A percentile compares a stretch with the other conserved stretches of the same genome.
These are phyloP conservation scores for Periconia sp. DNA, from an alignment of 2,329 filamentous ascomycete species.

Conservation along the genomic window DNA sequence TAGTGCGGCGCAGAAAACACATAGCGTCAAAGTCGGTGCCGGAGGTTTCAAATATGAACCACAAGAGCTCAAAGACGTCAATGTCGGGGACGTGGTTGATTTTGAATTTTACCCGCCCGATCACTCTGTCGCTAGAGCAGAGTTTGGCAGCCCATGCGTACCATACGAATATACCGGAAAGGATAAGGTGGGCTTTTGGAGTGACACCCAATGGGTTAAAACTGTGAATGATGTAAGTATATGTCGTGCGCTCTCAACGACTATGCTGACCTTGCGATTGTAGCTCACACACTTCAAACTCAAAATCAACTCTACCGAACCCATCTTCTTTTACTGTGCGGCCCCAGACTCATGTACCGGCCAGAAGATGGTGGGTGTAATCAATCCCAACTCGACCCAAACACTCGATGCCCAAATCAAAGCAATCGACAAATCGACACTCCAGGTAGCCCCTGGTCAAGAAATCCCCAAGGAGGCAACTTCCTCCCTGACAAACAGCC, in stretches of 20 bases:
- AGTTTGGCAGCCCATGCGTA: constrained; percentile 43
- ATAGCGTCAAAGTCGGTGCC: constrained; percentile 42
- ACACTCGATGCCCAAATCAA: constrained; percentile 30
- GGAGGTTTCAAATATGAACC: constrained; percentile 41
- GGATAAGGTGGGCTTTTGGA: constrained; percentile 36
- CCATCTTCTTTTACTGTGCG: constrained; percentile 47
- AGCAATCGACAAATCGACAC: constrained; percentile 24
- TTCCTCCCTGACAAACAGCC: constrained; percentile 10
- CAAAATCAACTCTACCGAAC: constrained; percentile 37
- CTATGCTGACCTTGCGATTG: background rate
- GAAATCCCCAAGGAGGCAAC: constrained; percentile 42
- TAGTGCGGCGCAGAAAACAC: constrained; percentile 22
- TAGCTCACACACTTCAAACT: constrained; percentile 35
- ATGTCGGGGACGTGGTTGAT: constrained; percentile 41
- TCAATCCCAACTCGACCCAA: constrained; percentile 60
- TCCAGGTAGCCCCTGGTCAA: constrained; percentile 43
- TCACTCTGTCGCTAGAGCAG: constrained; percentile 47
- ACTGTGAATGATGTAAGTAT: constrained; percentile 27
- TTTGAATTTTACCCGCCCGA: constrained; percentile 46
- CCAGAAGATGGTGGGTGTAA: constrained; percentile 73
- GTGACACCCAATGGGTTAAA: constrained; percentile 26
- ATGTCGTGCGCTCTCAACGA: background rate
- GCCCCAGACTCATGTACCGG: constrained; percentile 65
- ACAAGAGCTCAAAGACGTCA: constrained; percentile 37
- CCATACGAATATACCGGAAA: constrained; percentile 39